These are phyloP conservation scores for Aspergillus cristatus DNA, from an alignment of 495 filamentous ascomycete species.

Conservation along the genomic window DNA sequence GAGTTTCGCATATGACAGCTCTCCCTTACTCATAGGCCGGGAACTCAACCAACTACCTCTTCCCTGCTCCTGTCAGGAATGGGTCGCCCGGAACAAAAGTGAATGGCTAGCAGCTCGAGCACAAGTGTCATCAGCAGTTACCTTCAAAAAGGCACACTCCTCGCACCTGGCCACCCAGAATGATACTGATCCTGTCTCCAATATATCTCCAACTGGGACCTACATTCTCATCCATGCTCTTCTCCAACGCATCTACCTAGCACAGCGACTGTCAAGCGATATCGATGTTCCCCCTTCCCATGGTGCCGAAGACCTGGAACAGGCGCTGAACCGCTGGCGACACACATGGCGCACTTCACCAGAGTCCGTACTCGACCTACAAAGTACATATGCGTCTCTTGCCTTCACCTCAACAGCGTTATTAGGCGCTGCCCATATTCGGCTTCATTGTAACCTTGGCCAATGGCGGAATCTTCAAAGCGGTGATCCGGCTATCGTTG, in stretches of 20 bases:
- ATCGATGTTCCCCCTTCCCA: slow-evolving; percentile 14
- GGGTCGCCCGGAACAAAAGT: too few relatives aligned
- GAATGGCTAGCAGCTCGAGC: too few relatives aligned
- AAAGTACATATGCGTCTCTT: slow-evolving; percentile 25
- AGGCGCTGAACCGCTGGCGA: slow-evolving; percentile 31
- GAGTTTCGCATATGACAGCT: too few relatives aligned
- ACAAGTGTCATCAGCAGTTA: too few relatives aligned
- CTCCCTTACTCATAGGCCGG: too few relatives aligned
- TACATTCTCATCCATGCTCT: slow-evolving; percentile 25
- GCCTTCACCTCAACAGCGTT: slow-evolving; percentile 31
- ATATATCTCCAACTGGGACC: too few relatives aligned
- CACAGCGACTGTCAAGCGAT: slow-evolving; percentile 26
- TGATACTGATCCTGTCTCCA: too few relatives aligned
- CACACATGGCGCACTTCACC: slow-evolving; percentile 21
- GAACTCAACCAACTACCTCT: too few relatives aligned
- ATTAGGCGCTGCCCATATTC: slow-evolving; percentile 26
- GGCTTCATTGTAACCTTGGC: slow-evolving; percentile 21
- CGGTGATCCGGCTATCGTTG: slow-evolving; percentile 12
- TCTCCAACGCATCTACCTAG: slow-evolving; percentile 21
- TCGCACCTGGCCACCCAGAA: too few relatives aligned
- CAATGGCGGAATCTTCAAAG: slow-evolving; percentile 20
- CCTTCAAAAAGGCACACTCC: too few relatives aligned
- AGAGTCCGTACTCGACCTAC: slow-evolving; percentile 25
- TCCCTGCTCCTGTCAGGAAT: too few relatives aligned
- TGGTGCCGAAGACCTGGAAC: slow-evolving; percentile 21